Evolutionary conservation across 257 asterid species (phyloP), one percentile per base, ranked within the genome.

Genomic region (Solanum tarijense): DNA sequence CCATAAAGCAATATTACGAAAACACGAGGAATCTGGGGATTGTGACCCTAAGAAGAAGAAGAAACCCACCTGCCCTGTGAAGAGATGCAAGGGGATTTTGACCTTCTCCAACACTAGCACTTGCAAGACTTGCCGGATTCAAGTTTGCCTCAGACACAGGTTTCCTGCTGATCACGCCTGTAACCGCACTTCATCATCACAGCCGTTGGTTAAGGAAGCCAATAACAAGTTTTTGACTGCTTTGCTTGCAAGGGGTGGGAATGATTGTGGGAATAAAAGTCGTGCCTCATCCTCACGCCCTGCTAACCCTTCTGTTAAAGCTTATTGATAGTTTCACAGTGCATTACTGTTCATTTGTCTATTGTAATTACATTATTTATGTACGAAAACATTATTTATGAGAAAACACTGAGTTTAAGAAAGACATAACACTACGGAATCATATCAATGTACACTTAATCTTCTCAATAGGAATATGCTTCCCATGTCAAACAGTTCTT

Each of bases 41-140:
- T 97, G 99, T 83, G 96, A 97, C 68, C 98, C 99, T 4, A 92
- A 76, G 90, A 97, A 90, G 95, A 96, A 93, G 96, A 90, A 91
- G 88, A 97, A 94, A 87, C 91, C 94, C 18, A 91, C 86, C 2
- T 97, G 98, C 84, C 94, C 98, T 0, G 98, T 94, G 0, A 87
- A 91, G 72, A 91, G 95, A 86, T 97, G 99, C 91, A 95, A 86
- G 92, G 94, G 91, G 88, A 89, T 89, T 23, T 86, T 97, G 92
- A 97, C 98, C 16, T 96, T 97, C 91, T 95, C 99, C n/a, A 97
- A 97, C 89, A 94, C 94, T 31, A 91, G 91, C 11, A 43, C 93
- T 34, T 97, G 99, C 89, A 94, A 93, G 90, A 88, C 12, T 41
- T 97, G 99, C 83, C 86, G 92, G 36, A 87, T 94, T 10, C 93